Evolutionary conservation across 1,139 yeast genomes (phyloP), one percentile per base, ranked within the genome.

Genomic region (Nadsonia commutata): DNA sequence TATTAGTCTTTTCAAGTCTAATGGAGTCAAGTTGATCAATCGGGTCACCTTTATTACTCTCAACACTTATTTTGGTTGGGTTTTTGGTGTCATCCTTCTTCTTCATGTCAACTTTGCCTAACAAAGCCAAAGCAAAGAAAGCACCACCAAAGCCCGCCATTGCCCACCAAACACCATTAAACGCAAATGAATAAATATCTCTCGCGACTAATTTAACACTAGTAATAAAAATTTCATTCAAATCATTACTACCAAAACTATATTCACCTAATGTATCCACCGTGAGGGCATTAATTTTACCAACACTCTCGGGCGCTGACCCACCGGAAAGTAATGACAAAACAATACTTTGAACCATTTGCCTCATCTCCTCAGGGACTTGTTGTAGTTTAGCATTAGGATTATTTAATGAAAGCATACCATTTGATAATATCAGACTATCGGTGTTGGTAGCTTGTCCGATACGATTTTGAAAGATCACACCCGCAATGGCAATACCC

Each of bases 401-500:
- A 16, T 27, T 27, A 27, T 27, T 27, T 16, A 27, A 13, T 3
- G 33, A 27, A 4, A 27, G 41, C 41, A 22, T 38, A 36, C 37
- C 36, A 41, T 8, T 3, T 2, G 17, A 37, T 27, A 20, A 41
- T 37, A 6, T 31, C 40, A n/a, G 43, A 40, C 3, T 38, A 23
- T 36, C 31, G 44, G 31, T 36, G 27, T 36, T 38, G 36, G 33
- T 27, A 9, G 33, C 33, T 16, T 27, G 5, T 4, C 33, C 16
- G 20, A 53, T 48, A 27, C 43, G 45, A 44, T 54, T 53, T 47
- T 54, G 55, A 39, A 54, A 53, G 1, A 52, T 53, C 9, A 52
- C 57, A 7, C 57, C 57, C 3, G 52, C 56, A 38, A 54, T 45
- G 5, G 58, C 56, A 39, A 54, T 52, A 17, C 57, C 53, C 2